phyloP scores from a whole-genome alignment of 495 filamentous ascomycete genomes.

The Podospora didyma region DNA sequence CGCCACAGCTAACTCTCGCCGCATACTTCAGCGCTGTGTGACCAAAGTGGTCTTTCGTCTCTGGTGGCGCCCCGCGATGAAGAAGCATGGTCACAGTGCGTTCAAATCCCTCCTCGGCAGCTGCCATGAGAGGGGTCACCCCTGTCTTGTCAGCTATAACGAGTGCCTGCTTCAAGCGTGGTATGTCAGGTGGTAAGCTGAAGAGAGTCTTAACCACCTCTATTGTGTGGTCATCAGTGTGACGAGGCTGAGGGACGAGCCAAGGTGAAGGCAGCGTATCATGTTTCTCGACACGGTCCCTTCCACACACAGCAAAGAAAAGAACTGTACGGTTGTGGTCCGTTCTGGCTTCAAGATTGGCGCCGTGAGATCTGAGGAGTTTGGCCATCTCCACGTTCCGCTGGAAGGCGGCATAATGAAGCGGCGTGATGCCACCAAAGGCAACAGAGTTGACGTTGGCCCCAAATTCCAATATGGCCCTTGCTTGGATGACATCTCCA shows the following conservation, averaged over 20 bases:
- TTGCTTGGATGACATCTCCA: background rate
- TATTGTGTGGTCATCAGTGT: slow-evolving; percentile 10
- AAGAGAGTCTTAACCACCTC: slow-evolving; percentile 9
- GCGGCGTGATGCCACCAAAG: slow-evolving; percentile 9
- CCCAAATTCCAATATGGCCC: background rate
- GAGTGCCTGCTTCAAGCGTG: background rate
- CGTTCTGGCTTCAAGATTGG: slow-evolving; percentile 14
- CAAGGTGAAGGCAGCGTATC: background rate
- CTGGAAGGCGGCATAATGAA: slow-evolving; percentile 17
- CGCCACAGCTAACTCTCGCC: background rate
- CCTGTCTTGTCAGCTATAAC: slow-evolving; percentile 7
- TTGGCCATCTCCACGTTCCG: slow-evolving; percentile 6
- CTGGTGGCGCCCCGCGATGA: slow-evolving; percentile 4
- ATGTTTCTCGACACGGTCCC: background rate
- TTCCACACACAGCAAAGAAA: slow-evolving; percentile 15
- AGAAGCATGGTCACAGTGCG: slow-evolving; percentile 7
- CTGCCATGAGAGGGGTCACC: slow-evolving; percentile 20
- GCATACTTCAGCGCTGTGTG: slow-evolving; percentile 21
- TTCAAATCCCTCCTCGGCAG: slow-evolving; percentile 11
- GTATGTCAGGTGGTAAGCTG: background rate
- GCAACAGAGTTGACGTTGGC: slow-evolving; percentile 4
- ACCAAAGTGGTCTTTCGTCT: slow-evolving; percentile 6
- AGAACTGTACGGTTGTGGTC: slow-evolving; percentile 11
- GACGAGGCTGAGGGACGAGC: background rate
- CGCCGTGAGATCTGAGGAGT: slow-evolving; percentile 10